Base-by-base conservation (phyloP, 768 basidiomycete genomes). In the Steccherinum ochraceum region DNA sequence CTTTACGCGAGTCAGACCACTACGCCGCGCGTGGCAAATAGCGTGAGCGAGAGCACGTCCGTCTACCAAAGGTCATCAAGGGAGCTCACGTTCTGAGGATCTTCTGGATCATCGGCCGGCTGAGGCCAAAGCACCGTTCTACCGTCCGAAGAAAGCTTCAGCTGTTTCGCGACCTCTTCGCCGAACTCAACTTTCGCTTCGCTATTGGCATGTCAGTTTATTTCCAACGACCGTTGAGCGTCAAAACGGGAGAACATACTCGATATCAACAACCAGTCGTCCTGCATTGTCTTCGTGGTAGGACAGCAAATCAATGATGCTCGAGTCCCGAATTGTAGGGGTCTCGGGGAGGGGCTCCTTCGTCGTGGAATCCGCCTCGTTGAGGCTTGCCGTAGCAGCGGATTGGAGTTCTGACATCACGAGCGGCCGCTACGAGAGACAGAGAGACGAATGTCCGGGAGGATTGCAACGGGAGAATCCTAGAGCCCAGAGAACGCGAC, bases 81-180 rank as follows among this genome's bases (percentile, higher is more conserved):
- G 19, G 11, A 23, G 24, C 71, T 47, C 40, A 76, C 78, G 56
- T 83, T 84, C 65, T 84, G 82, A 16, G 83, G 84, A 57, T 86
- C 83, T n/a, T 75, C 67, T 0, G 75, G 73, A 42, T 79, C 73
- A 56, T 84, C 78, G 1, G 76, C 74, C 1, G 84, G 83, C 57
- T 86, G 84, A 18, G 84, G 84, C 81, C 83, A 86, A 0, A 87
- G 72, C 10, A 86, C 75, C 45, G 73, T 80, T 16, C 69, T 75
- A 0, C 83, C 82, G 50, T 83, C 79, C 16, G 57, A 52, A 3
- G 78, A 73, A 5, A 83, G 68, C 69, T 86, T 86, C 48, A 86
- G 69, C 45, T 61, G 70, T 3, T 74, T 66, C 0, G 83, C 81
- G 35, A 82, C 61, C 3, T 66, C 67, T 20, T 77, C 77, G 10